Evolutionary conservation across 2,329 filamentous ascomycete genomes (phyloP).

Genomic region (Paramyrothecium sp.): DNA sequence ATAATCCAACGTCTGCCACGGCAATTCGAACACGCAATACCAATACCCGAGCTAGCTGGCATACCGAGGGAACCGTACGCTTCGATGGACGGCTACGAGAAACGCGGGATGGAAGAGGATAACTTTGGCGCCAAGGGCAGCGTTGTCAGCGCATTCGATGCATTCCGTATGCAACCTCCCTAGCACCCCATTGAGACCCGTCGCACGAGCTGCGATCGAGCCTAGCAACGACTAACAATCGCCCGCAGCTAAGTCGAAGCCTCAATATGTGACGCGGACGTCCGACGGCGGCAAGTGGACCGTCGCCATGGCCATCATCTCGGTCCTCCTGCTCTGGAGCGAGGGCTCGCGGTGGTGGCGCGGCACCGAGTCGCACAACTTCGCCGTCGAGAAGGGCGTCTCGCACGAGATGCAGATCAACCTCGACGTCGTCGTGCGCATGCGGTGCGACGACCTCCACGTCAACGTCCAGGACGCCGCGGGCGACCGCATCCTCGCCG

Average conservation of each 20-base stretch:
- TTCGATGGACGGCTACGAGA: constrained; percentile 76
- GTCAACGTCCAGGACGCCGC: constrained; percentile 96
- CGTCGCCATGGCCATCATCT: constrained; percentile 73
- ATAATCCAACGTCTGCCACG: not conserved
- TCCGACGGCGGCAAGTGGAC: constrained; percentile 93
- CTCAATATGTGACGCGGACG: constrained; percentile 84
- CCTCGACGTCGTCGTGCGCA: constrained; percentile 85
- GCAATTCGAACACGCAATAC: not conserved
- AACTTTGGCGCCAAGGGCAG: constrained; percentile 72
- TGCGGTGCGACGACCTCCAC: constrained; percentile 86
- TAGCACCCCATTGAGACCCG: not conserved
- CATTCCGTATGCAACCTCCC: constrained; percentile 72
- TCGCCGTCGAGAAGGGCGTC: constrained; percentile 89
- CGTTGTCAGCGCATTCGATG: constrained; percentile 87
- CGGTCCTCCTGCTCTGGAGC: constrained; percentile 70
- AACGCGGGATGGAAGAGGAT: constrained; percentile 68
- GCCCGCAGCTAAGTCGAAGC: constrained; percentile 82
- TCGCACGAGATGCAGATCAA: constrained; percentile 90
- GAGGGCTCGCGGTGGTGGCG: constrained; percentile 82
- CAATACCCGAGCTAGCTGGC: too few relatives aligned
- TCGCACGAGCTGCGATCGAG: not conserved
- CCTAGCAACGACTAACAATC: constrained; percentile 13
- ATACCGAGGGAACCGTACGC: too few relatives aligned
- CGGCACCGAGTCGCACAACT: constrained; percentile 82
- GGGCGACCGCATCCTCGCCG: constrained; percentile 87